Evolutionary conservation across 192 early-diverging fungal species (phyloP).

Genomic region (Mortierella antarctica): DNA sequence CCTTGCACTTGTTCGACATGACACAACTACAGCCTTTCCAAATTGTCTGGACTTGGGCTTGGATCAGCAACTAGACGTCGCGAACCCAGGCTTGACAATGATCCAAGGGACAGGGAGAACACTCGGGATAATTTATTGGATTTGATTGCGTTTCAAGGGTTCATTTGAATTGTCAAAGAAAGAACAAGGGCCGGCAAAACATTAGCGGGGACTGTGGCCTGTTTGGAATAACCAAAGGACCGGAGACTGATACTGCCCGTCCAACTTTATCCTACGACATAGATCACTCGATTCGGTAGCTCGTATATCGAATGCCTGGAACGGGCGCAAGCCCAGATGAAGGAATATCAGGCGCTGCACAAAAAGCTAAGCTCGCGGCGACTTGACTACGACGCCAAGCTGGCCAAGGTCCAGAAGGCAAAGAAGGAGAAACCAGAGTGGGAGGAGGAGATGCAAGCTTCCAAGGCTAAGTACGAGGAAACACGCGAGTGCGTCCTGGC

Average conservation of each 20-base stretch:
- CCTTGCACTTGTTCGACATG: too few relatives aligned
- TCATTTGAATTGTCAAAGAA: too few relatives aligned
- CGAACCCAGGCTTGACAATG: too few relatives aligned
- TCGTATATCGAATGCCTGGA: constrained; percentile 40
- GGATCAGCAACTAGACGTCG: too few relatives aligned
- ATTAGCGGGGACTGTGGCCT: neutral
- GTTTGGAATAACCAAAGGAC: neutral
- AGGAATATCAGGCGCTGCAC: constrained; percentile 65
- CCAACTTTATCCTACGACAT: neutral
- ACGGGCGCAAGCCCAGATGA: constrained; percentile 46
- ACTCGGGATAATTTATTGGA: too few relatives aligned
- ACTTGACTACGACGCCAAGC: constrained; percentile 93
- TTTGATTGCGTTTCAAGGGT: too few relatives aligned
- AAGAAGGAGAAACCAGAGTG: constrained; percentile 93
- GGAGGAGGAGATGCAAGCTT: constrained; percentile 89
- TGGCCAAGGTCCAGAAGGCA: constrained; percentile 84
- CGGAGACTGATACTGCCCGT: too few relatives aligned
- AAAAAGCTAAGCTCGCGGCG: constrained; percentile 90
- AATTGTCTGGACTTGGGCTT: too few relatives aligned
- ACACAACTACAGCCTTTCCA: too few relatives aligned
- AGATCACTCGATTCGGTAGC: constrained; percentile 41
- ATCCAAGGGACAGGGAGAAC: too few relatives aligned
- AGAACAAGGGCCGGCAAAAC: too few relatives aligned
- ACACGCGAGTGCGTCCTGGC: constrained; percentile 78
- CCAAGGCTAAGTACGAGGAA: constrained; percentile 97